Base-by-base conservation (phyloP, 306 rosid genomes). In the Pterocarpus santalinus region DNA sequence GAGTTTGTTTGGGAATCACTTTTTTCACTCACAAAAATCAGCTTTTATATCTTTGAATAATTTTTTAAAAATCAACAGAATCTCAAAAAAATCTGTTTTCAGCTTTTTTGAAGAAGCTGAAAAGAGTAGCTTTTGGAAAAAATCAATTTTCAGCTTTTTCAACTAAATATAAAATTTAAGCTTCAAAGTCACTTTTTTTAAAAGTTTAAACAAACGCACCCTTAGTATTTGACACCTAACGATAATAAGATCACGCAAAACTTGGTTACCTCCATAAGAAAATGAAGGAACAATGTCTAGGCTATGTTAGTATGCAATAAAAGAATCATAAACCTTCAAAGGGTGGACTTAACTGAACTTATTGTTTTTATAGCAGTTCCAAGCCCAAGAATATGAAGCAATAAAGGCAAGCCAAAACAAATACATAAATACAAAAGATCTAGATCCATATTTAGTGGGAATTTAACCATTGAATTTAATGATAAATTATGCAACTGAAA, bases 181-280 rank as follows among this genome's bases (percentile, higher is more conserved):
- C 28, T 22, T 22, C 28, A 22, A 22, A 22, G 1, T 22, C 28
- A 22, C 28, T 22, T 22, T 22, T 22, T 22, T 22, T 22, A 22
- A 22, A 22, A 22, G 28, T 22, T 22, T 22, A 22, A 22, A 22
- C 28, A 22, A 22, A 22, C 28, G 28, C 28, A 22, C 28, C 28
- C 35, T 69, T 56, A 22, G 71, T 57, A 71, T 58, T 70, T 66
- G 83, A 71, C 56, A 83, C 28, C 43, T 7, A n/a, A 65, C 36
- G 58, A 76, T 55, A 44, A 82, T 72, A 82, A 38, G 55, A 80
- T 79, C 68, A 55, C 9, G 78, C 58, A 58, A 72, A 79, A 83
- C 60, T 80, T 38, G 43, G 78, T 34, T 51, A 77, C 51, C 15
- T 68, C 38, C 71, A 68, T 1, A 2, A 71, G 63, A 68, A 75